phyloP scores from a whole-genome alignment of 768 basidiomycete genomes.

The Kwoniella sp. region DNA sequence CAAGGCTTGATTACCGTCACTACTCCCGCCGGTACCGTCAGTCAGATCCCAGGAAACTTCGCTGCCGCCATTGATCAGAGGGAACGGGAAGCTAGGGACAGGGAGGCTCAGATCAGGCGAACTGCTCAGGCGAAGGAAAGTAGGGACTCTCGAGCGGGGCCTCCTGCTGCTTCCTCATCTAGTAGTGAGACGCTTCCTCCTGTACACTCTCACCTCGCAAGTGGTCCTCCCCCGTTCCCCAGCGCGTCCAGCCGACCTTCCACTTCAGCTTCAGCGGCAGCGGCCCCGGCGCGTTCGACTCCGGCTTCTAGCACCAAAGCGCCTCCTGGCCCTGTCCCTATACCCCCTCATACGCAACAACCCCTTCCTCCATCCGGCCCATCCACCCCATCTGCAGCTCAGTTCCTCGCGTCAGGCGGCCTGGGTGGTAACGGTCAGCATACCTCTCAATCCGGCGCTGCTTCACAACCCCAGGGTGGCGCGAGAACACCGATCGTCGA shows the following conservation, averaged over 20 bases:
- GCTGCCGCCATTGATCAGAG: conserved; percentile 44
- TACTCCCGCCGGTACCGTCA: conserved; percentile 53
- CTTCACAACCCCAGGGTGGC: conserved; percentile 20
- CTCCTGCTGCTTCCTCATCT: conserved; percentile 8
- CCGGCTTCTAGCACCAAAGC: conserved; percentile 6
- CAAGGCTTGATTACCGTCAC: conserved; percentile 53
- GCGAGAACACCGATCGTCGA: conserved; percentile 40
- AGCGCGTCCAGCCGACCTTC: conserved; percentile 6
- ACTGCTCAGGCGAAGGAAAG: conserved; percentile 5
- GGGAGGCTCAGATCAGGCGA: conserved; percentile 11
- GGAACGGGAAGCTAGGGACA: conserved; percentile 34
- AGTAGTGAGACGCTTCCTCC: conserved; percentile 17
- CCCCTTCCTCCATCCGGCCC: conserved; percentile 41
- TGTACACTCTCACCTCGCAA: conserved; percentile 29
- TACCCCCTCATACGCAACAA: conserved; percentile 29
- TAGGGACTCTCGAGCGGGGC: conserved; percentile 7
- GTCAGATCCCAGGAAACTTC: conserved; percentile 51
- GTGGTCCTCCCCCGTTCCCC: conserved; percentile 31
- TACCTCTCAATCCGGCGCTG: neutral
- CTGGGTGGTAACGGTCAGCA: conserved; percentile 8
- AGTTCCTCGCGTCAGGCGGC: conserved; percentile 43
- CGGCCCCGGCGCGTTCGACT: conserved; percentile 13
- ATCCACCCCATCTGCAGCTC: conserved; percentile 48
- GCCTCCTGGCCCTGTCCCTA: conserved; percentile 22
- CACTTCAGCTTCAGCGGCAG: conserved; percentile 7